A percentile compares a stretch with the other conserved stretches of the same genome.
Evolutionary conservation across 768 basidiomycete species (phyloP).

Genomic region (Infundibulicybe gibba): DNA sequence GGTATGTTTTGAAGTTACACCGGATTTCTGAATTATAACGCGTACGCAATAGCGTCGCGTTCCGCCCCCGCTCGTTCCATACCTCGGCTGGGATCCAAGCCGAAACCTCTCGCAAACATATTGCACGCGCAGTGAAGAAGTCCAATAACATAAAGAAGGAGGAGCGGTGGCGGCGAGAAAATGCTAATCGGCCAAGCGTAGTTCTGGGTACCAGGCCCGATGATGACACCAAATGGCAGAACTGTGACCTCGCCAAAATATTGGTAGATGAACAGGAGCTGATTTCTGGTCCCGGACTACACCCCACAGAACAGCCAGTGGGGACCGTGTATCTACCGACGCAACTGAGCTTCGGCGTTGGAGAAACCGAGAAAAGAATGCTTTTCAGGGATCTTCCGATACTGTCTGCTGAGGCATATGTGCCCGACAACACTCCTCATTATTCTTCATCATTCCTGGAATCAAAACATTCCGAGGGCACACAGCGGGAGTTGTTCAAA

Average conservation of each 20-base stretch:
- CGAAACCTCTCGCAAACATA: constrained; percentile 25
- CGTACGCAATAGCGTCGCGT: constrained; percentile 37
- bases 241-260: constrained; percentile 60
- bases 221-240: constrained; percentile 64
- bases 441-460: background rate
- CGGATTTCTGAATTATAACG: constrained; percentile 5
- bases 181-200: constrained; percentile 51
- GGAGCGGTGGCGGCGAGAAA: constrained; percentile 33
- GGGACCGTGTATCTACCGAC: constrained; percentile 45
- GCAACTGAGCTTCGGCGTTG: constrained; percentile 65
- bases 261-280: constrained; percentile 57
- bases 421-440: constrained; percentile 4
- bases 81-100: constrained; percentile 38
- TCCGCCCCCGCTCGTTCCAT: constrained; percentile 35
- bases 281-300: constrained; percentile 15
- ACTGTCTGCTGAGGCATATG: constrained; percentile 34
- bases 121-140: constrained; percentile 34
- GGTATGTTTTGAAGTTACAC: constrained; percentile 12
- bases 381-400: constrained; percentile 68
- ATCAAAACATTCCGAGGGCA: constrained; percentile 15
- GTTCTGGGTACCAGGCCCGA: constrained; percentile 70
- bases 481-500: constrained; percentile 37
- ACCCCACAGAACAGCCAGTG: constrained; percentile 22
- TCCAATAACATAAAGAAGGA: constrained; percentile 44
- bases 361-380: constrained; percentile 48